A percentile compares a stretch with the other conserved stretches of the same genome.
phyloP scores from a whole-genome alignment of 169 alveolate genomes.

The Plasmodium coatneyi region DNA sequence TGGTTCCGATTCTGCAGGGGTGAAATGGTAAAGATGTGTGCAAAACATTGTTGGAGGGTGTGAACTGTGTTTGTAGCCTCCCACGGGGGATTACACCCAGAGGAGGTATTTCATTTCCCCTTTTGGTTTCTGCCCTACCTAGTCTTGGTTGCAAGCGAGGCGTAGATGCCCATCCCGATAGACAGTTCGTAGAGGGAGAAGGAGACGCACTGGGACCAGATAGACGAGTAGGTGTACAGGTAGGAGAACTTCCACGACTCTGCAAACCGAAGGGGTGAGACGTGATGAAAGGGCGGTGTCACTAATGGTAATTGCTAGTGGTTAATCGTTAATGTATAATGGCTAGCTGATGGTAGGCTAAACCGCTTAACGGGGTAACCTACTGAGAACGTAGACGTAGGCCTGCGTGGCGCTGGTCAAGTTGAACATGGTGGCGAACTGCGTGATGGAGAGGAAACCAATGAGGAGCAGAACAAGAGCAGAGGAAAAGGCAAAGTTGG shows the following conservation, averaged over 20 bases:
- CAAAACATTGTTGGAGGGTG: neutral
- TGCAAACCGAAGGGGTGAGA: neutral
- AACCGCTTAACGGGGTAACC: neutral
- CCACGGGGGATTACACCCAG: neutral
- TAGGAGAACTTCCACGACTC: slow-evolving; percentile 70
- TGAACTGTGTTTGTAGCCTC: neutral
- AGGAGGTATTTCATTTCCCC: too few species aligned
- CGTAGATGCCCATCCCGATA: slow-evolving; percentile 83
- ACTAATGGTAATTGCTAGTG: too few species aligned
- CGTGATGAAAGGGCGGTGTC: neutral
- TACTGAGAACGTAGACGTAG: slow-evolving; percentile 46
- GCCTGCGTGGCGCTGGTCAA: slow-evolving; percentile 44
- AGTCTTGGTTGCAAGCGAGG: slow-evolving; percentile 81
- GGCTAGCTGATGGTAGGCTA: neutral
- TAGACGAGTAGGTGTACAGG: slow-evolving; percentile 76
- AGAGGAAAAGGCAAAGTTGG: slow-evolving; percentile 81
- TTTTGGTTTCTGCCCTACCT: slow-evolving; percentile 16
- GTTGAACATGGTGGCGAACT: slow-evolving; percentile 70
- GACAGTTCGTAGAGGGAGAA: slow-evolving; percentile 82
- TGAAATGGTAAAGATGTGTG: neutral
- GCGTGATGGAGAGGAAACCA: slow-evolving; percentile 78
- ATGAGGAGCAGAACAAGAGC: slow-evolving; percentile 77
- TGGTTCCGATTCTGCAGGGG: slow-evolving; percentile 55
- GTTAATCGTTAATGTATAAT: too few species aligned
- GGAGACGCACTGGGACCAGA: slow-evolving; percentile 84